A percentile compares a stretch with the other conserved stretches of the same genome.
phyloP scores from a whole-genome alignment of 495 filamentous ascomycete genomes.

The Penicillium desertorum region DNA sequence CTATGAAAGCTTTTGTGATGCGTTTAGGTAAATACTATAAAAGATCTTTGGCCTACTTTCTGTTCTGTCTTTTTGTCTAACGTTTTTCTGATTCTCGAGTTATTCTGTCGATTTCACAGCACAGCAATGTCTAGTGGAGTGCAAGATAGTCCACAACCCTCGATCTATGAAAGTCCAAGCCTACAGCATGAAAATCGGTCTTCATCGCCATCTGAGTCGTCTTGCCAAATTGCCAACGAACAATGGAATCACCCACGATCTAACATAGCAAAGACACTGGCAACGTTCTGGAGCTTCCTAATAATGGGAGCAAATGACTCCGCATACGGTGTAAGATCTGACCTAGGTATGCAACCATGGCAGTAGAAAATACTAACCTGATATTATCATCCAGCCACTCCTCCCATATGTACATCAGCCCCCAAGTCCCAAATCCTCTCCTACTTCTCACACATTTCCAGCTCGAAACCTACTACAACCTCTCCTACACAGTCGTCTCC shows the following conservation, averaged over 20 bases:
- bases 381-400: conserved; percentile 46
- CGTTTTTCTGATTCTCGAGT: background rate
- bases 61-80: background rate
- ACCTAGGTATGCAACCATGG: background rate
- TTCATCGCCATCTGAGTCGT: background rate
- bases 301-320: conserved; percentile 79
- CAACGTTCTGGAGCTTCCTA: conserved; percentile 67
- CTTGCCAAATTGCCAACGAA: background rate
- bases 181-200: background rate
- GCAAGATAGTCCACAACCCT: background rate
- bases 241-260: conserved; percentile 65
- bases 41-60: background rate
- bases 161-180: background rate
- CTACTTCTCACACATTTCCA: conserved; percentile 22
- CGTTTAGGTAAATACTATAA: background rate
- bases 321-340: conserved; percentile 64
- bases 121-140: conserved; percentile 1
- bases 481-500: conserved; percentile 55
- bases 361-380: background rate
- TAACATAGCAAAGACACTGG: conserved; percentile 61
- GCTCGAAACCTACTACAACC: conserved; percentile 55
- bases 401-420: conserved; percentile 47
- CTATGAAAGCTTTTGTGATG: background rate
- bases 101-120: background rate
- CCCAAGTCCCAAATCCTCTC: background rate